These are phyloP conservation scores for Fomitopsis pinicola DNA, from an alignment of 1,284 basidiomycete genomes.

Conservation along the genomic window DNA sequence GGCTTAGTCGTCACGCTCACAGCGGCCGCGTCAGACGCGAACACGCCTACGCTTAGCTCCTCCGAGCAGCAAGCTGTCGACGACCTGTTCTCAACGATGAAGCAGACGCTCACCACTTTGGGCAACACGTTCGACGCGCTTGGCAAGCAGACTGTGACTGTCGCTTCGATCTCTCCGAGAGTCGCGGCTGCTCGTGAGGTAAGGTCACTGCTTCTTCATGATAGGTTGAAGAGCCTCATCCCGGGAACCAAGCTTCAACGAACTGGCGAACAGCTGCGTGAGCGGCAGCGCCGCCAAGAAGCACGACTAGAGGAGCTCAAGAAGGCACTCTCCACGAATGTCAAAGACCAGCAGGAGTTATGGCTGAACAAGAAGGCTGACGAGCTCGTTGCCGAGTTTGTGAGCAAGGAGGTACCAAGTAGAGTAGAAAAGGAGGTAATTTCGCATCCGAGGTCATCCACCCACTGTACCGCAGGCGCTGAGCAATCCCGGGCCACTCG, in stretches of 20 bases:
- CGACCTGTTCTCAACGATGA: conserved; percentile 40
- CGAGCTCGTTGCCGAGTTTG: conserved; percentile 17
- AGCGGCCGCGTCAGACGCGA: background rate
- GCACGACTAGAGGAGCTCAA: conserved; percentile 33
- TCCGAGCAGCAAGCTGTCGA: conserved; percentile 35
- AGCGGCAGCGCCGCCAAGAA: conserved; percentile 36
- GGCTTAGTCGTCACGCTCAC: background rate
- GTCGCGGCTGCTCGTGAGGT: conserved; percentile 42
- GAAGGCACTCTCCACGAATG: conserved; percentile 22
- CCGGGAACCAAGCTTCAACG: conserved; percentile 30
- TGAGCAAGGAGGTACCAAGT: conserved; percentile 33
- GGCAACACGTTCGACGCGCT: conserved; percentile 40
- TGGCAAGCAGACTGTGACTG: conserved; percentile 38
- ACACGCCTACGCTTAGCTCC: conserved; percentile 1
- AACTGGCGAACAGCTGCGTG: conserved; percentile 32
- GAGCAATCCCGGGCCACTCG: background rate
- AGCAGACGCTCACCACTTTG: conserved; percentile 34
- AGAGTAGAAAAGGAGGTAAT: conserved; percentile 28
- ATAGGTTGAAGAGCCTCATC: background rate
- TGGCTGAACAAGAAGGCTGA: conserved; percentile 31
- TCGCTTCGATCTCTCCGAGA: conserved; percentile 39
- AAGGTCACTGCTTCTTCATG: conserved; percentile 7
- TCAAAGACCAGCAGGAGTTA: conserved; percentile 33
- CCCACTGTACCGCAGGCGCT: background rate
- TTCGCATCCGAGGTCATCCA: background rate